Evolutionary conservation across 176 grass and related monocot genomes (phyloP).

Genomic region (Saccharum spontaneum): DNA sequence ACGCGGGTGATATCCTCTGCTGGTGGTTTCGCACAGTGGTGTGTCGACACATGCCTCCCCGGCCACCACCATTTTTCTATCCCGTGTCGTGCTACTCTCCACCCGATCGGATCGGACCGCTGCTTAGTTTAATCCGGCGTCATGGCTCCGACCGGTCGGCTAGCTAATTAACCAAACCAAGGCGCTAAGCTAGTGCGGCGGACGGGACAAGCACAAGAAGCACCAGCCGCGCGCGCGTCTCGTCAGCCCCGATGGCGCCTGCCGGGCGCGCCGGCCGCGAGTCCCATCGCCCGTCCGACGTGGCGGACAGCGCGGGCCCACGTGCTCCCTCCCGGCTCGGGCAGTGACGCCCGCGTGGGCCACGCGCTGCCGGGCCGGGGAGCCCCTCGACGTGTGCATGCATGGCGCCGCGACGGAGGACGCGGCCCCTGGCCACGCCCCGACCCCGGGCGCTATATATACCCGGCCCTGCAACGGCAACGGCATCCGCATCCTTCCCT

Average conservation of each 20-base stretch:
- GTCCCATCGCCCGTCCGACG: slow-evolving; percentile 45
- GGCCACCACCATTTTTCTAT: not conserved
- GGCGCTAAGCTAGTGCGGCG: not conserved
- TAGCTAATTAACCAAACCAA: slow-evolving; percentile 1
- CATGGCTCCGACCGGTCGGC: slow-evolving; percentile 23
- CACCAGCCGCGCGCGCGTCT: slow-evolving; percentile 6
- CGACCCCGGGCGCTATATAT: slow-evolving; percentile 29
- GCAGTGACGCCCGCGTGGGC: slow-evolving; percentile 57
- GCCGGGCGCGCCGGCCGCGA: slow-evolving; percentile 38
- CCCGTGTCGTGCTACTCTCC: slow-evolving; percentile 2
- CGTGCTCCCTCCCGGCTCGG: slow-evolving; percentile 30
- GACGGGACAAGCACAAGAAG: not conserved
- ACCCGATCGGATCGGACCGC: not conserved
- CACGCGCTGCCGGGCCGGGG: slow-evolving; percentile 39
- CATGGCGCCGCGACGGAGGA: slow-evolving; percentile 38
- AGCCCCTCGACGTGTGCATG: slow-evolving; percentile 39
- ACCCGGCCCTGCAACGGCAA: slow-evolving; percentile 13
- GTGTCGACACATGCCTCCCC: slow-evolving; percentile 37
- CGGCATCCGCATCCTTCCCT: not conserved
- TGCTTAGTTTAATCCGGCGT: not conserved
- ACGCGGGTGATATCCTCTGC: not conserved
- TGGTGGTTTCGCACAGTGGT: not conserved
- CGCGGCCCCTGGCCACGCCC: not conserved
- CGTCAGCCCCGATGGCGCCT: slow-evolving; percentile 33
- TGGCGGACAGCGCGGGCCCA: slow-evolving; percentile 56